Conservation (phyloP, 1,284 basidiomycete species). For the Puccinia triticina region DNA sequence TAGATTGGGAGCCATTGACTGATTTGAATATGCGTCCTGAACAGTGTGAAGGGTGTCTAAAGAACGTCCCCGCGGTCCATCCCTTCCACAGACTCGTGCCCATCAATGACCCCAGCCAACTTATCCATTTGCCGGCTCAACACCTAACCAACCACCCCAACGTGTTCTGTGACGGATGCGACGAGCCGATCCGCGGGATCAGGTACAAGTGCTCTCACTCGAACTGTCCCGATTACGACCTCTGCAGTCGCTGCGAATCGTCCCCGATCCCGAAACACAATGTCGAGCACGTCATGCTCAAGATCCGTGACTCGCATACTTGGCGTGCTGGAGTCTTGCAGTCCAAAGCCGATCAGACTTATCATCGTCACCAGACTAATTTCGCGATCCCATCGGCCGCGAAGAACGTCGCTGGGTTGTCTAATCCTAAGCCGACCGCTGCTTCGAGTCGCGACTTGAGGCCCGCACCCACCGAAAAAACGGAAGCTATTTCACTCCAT, state of each 20-base stretch:
- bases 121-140: not conserved
- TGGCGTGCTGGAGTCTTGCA: slow-evolving; percentile 4
- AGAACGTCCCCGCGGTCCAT: slow-evolving; percentile 49
- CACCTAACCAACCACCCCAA: slow-evolving; percentile 49
- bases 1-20: slow-evolving; percentile 64
- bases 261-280: slow-evolving; percentile 77
- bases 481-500: not conserved
- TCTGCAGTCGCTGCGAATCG: slow-evolving; percentile 79
- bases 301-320: slow-evolving; percentile 65
- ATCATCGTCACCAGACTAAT: not conserved
- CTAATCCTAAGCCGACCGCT: not conserved
- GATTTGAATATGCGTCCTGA: not conserved
- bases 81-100: slow-evolving; percentile 54
- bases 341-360: not conserved
- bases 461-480: not conserved
- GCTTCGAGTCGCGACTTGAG: not conserved
- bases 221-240: slow-evolving; percentile 77
- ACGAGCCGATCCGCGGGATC: slow-evolving; percentile 60
- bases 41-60: slow-evolving; percentile 52
- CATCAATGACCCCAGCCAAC: slow-evolving; percentile 45
- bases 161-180: slow-evolving; percentile 55
- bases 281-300: slow-evolving; percentile 73
- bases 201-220: slow-evolving; percentile 76
- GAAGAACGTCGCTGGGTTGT: not conserved
- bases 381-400: not conserved